Conservation (phyloP, 208 protist genomes). For the Naegleria lovaniensis region DNA sequence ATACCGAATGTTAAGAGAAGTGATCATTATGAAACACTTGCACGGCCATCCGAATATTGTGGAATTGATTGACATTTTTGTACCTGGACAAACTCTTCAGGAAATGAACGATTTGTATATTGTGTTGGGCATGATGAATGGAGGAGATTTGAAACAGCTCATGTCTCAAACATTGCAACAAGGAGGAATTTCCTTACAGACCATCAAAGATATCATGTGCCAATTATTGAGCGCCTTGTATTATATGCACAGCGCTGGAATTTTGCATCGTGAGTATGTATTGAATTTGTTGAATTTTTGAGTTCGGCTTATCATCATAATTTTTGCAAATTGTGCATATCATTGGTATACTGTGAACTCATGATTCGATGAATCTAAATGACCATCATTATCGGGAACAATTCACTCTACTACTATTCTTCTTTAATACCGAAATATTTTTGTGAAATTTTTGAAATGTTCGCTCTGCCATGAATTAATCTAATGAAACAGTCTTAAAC, state of each 20-base stretch:
- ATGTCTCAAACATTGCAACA: neutral
- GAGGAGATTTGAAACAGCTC: neutral
- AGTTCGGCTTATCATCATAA: no score
- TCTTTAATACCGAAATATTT: no score
- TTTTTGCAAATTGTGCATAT: no score
- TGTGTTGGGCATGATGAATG: neutral
- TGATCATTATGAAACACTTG: slow-evolving; percentile 10
- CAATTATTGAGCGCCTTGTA: slow-evolving; percentile 7
- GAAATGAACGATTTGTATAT: slow-evolving; percentile 16
- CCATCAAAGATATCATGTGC: neutral
- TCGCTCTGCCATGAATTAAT: no score
- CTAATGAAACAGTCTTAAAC: neutral
- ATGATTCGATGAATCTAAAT: no score
- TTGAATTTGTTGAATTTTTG: neutral
- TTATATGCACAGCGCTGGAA: neutral
- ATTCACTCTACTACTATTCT: no score
- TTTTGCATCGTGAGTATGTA: neutral
- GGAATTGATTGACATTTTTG: slow-evolving; percentile 1
- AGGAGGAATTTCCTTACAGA: neutral
- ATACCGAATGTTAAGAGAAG: neutral
- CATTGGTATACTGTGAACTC: no score
- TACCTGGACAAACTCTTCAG: neutral
- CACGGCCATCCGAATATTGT: neutral
- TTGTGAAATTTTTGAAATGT: no score
- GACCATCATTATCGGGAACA: no score